Evolutionary conservation across 1,284 basidiomycete species (phyloP), one percentile per base, ranked within the genome.

Genomic region (Heliocybe sulcata): DNA sequence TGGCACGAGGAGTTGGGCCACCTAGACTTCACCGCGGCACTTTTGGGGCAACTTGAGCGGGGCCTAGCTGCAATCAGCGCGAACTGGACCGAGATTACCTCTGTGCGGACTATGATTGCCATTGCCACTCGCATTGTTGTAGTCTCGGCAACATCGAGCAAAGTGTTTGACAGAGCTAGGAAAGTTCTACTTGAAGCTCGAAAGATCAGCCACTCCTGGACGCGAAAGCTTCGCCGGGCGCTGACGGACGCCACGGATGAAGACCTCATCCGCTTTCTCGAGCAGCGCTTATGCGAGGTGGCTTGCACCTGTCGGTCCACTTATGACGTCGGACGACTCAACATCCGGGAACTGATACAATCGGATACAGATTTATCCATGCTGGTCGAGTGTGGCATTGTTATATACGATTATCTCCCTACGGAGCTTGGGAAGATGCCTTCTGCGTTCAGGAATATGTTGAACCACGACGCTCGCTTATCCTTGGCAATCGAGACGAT

Each of bases 221-320:
- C 23, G 19, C 42, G 42, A 20, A 19, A 25, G 42, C 42, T 45
- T 19, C 19, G 19, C n/a, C 42, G 16, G 42, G 23, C 29, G 6
- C 12, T 45, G 16, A 16, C 4, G 16, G 19, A 45, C 4, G 16
- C 33, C 10, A 27, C 31, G 19, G 1, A 23, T 1, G 19, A 1
- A 53, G 19, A 54, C 54, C 1, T 11, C 19, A 0, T 35, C 52
- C 23, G 47, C 52, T 35, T 53, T 10, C 54, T 50, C 26, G 48
- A 54, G 33, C 14, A 23, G n/a, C 48, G 50, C 2, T 14, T 59
- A 2, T 60, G 55, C 48, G 57, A 59, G 31, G 52, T 55, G 45
- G 57, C 57, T 2, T 42, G 50, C 1, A 57, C 56, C 4, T 60
- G 58, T 35, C 57, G 58, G 2, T 38, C 45, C 12, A 57, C 59